Evolutionary conservation across 208 protist genomes (phyloP).

Genomic region (Strigomonas culicis): DNA sequence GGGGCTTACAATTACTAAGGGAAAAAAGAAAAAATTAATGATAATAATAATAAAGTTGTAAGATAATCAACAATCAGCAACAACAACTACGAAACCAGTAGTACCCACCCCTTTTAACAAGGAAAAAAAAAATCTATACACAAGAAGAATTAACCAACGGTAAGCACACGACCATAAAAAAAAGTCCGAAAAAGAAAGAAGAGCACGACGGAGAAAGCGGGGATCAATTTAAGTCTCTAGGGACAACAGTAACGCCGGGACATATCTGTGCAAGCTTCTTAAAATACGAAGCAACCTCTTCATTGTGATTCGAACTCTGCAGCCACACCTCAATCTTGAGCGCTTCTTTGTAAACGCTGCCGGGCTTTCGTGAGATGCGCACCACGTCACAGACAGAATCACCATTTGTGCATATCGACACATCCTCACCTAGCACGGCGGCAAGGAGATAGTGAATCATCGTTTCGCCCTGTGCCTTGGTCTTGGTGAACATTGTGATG

Average conservation of each 20-base stretch:
- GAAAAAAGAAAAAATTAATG: conserved; percentile 12
- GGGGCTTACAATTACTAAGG: conserved; percentile 11
- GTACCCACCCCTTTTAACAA: neutral
- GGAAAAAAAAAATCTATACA: conserved; percentile 13
- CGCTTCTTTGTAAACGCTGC: conserved; percentile 48
- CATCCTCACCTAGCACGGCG: conserved; percentile 66
- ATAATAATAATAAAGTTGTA: neutral
- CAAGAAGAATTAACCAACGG: neutral
- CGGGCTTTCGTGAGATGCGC: conserved; percentile 70
- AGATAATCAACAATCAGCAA: neutral
- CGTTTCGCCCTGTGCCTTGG: conserved; percentile 58
- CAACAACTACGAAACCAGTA: neutral
- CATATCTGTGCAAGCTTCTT: conserved; percentile 33
- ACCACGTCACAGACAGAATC: conserved; percentile 60
- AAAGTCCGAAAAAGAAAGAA: conserved; percentile 2
- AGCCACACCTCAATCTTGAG: conserved; percentile 72
- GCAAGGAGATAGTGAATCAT: conserved; percentile 46
- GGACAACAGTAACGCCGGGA: conserved; percentile 44
- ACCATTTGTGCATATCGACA: conserved; percentile 39
- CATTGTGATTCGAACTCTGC: conserved; percentile 27
- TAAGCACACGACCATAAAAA: neutral
- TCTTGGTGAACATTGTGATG: conserved; percentile 67
- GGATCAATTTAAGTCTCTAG: conserved; percentile 7
- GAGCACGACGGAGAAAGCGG: neutral
- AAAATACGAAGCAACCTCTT: conserved; percentile 51